Evolutionary conservation across 1,139 yeast species (phyloP).

Genomic region (Debaryomyces subglobosus): DNA sequence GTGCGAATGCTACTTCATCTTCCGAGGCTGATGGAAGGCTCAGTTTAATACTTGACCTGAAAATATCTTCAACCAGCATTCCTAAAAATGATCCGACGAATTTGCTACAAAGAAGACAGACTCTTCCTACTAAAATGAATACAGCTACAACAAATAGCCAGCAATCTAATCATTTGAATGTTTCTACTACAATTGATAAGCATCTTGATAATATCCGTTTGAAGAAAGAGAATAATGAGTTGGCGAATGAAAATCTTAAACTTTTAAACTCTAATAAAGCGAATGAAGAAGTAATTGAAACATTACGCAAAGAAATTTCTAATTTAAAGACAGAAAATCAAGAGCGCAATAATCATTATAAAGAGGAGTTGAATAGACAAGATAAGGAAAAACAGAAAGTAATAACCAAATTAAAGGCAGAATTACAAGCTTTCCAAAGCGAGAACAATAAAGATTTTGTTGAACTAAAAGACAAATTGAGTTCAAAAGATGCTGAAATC

Average conservation of each 20-base stretch:
- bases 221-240: slow-evolving; percentile 32
- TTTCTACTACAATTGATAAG: slow-evolving; percentile 44
- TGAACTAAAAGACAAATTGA: slow-evolving; percentile 12
- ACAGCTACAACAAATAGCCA: background rate
- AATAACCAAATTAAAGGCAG: slow-evolving; percentile 13
- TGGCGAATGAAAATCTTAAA: slow-evolving; percentile 12
- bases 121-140: slow-evolving; percentile 3
- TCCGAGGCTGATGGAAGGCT: slow-evolving; percentile 10
- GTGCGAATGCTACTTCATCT: slow-evolving; percentile 13
- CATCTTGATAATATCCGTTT: slow-evolving; percentile 48
- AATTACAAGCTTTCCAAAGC: slow-evolving; percentile 26
- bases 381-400: slow-evolving; percentile 11
- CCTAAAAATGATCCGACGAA: slow-evolving; percentile 25
- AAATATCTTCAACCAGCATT: slow-evolving; percentile 9
- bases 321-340: slow-evolving; percentile 10
- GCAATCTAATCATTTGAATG: slow-evolving; percentile 32
- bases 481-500: slow-evolving; percentile 31
- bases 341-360: slow-evolving; percentile 16
- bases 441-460: slow-evolving; percentile 21
- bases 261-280: slow-evolving; percentile 9
- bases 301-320: slow-evolving; percentile 10
- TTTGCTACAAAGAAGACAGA: slow-evolving; percentile 21
- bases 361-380: slow-evolving; percentile 6
- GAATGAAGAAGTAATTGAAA: slow-evolving; percentile 12
- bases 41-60: slow-evolving; percentile 6